Evolutionary conservation across 495 filamentous ascomycete species (phyloP), one percentile per base, ranked within the genome.

Genomic region (Aspergillus diversus): DNA sequence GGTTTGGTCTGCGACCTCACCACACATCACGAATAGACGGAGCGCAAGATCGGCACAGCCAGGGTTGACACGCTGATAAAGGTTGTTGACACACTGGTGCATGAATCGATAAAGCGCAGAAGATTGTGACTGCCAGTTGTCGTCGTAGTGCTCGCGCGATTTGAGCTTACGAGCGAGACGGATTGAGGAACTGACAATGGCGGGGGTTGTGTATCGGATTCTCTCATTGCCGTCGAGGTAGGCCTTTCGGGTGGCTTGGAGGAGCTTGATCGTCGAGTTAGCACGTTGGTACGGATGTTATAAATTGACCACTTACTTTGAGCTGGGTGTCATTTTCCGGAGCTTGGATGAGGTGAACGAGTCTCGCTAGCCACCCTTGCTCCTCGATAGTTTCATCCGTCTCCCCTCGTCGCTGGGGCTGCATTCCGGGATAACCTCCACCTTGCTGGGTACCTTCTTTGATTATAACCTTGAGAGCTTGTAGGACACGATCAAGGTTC

Each of bases 321-420:
- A 96, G 91, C 71, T 99, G 95, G 0, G 90, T 96, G 67, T 96
- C 93, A 68, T 99, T 98, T 69, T 93, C 84, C 27, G 90, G 80
- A 13, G 86, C 88, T 61, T 92, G 80, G 34, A 99, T 86, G 34
- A 98, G 80, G 76, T 99, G 96, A 21, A 97, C 86, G 59, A 99
- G 84, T 69, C 96, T 83, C 47, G 96, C 95, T 53, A 99, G 80
- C 90, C 92, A 96, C 39, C 95, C 95, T 82, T 99, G 95, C 75
- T 98, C 95, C 74, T 97, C 93, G 63, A 98, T 86, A 0, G 94
- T 97, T 75, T 99, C 95, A 46, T 98, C 96, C 1, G 96, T 97
- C 66, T 96, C 90, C 52, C 79, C 89, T 70, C 83, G 89, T 75
- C 77, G 77, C 57, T 87, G 85, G 2, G 84, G 71, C 55, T 90